Base-by-base conservation (phyloP, 2,329 filamentous ascomycete genomes). In the Claviceps arundinis region DNA sequence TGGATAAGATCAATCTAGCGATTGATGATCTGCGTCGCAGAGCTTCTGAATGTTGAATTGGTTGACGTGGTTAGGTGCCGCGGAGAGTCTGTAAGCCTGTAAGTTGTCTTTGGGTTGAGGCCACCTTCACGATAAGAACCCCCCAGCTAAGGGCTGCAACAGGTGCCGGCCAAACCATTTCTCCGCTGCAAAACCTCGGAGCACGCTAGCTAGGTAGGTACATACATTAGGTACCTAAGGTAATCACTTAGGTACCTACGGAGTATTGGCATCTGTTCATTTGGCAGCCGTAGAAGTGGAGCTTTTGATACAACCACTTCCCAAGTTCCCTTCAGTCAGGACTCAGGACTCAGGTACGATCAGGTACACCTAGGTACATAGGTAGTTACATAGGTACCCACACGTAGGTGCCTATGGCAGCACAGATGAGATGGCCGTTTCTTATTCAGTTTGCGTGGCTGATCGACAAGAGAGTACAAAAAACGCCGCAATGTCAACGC, bases 81-180 rank as follows among this genome's bases (percentile, higher is more conserved):
- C 42, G 48, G 52, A 30, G 34, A 50, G 46, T 54, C 50, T 50
- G 51, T 48, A 50, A 41, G 22, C 22, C 22, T 22, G 22, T 22
- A 22, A 22, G 22, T 22, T 22, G 22, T 22, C 22, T 22, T 22
- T 22, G 22, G 22, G 65, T 70, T 70, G 64, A 71, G 69, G 69
- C 69, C 69, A 71, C 68, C 66, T 70, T 70, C 69, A 58, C 68
- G 60, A 67, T 62, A 68, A 68, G 56, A 44, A 30, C 24, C 45
- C 24, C 42, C 55, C 56, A 55, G 57, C 52, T 48, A 14, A 19
- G 2, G 7, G 48, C 45, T 14, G 17, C 19, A 4, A n/a, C 34
- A 22, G 51, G 4, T 37, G 40, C 50, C 65, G 65, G 64, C 52
- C 41, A 51, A 68, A 66, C 54, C 50, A 46, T 64, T 69, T 60